phyloP scores from a whole-genome alignment of 441 rosid species.

The Adansonia rubrostipa region DNA sequence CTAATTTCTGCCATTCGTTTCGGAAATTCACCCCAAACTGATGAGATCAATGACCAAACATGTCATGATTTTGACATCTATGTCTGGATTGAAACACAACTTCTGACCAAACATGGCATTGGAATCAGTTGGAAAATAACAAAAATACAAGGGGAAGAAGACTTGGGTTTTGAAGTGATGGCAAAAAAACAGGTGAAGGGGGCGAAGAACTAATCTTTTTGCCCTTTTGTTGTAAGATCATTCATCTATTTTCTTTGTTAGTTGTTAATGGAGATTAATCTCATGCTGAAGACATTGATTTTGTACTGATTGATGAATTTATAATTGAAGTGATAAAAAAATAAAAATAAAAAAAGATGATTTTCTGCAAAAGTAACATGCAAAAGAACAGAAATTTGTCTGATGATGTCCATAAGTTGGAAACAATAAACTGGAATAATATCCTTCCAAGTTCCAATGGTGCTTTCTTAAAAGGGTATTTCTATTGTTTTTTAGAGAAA shows the following conservation, averaged over 20 bases:
- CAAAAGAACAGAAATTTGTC: neutral
- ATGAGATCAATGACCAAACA: neutral
- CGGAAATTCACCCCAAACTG: neutral
- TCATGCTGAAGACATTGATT: neutral
- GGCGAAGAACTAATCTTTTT: neutral
- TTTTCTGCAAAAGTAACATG: neutral
- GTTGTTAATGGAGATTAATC: neutral
- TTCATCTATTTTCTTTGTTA: neutral
- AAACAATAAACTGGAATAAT: neutral
- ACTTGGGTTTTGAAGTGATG: neutral
- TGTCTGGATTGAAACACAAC: constrained; percentile 2
- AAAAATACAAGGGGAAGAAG: neutral
- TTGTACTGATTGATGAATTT: constrained; percentile 15
- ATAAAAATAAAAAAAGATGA: neutral
- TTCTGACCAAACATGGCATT: neutral
- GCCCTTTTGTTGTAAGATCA: neutral
- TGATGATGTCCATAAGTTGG: neutral
- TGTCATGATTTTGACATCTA: constrained; percentile 1
- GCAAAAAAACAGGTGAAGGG: neutral
- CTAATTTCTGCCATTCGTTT: neutral
- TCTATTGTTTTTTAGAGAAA: neutral
- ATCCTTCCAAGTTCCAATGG: constrained; percentile 8
- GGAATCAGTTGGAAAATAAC: neutral
- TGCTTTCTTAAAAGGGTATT: neutral
- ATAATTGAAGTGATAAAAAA: neutral